A percentile compares a stretch with the other conserved stretches of the same genome.
phyloP scores from a whole-genome alignment of 768 basidiomycete species.

The Kwoniella mangroviensis region DNA sequence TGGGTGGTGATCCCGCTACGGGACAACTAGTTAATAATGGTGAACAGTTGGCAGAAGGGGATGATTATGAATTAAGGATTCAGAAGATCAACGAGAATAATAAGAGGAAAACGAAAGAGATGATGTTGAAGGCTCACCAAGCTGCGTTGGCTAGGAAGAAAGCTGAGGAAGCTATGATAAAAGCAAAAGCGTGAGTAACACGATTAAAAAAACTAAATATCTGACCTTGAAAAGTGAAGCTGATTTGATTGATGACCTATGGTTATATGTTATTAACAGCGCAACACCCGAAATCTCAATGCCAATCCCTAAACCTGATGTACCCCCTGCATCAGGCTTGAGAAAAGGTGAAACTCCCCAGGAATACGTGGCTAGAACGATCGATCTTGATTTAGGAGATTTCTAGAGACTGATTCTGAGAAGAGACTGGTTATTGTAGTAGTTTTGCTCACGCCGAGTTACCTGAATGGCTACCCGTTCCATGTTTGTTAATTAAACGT shows the following conservation, averaged over 20 bases:
- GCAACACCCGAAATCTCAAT: conserved; percentile 1
- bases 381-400: conserved; percentile 56
- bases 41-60: conserved; percentile 33
- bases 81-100: conserved; percentile 89
- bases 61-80: conserved; percentile 63
- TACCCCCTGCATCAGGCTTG: conserved; percentile 34
- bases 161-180: conserved; percentile 75
- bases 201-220: too few relatives aligned
- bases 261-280: neutral
- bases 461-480: too few relatives aligned
- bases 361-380: conserved; percentile 48
- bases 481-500: too few relatives aligned
- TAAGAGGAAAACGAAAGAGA: conserved; percentile 77
- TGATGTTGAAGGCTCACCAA: conserved; percentile 48
- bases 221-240: too few relatives aligned
- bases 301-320: conserved; percentile 29
- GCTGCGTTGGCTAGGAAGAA: conserved; percentile 66
- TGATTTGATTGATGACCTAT: neutral
- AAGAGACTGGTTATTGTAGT: too few relatives aligned
- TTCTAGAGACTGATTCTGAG: conserved; percentile 30
- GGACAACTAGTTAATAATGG: conserved; percentile 36
- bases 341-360: conserved; percentile 46
- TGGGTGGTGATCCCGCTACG: conserved; percentile 58
- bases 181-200: conserved; percentile 61
- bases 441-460: too few relatives aligned